A percentile compares a stretch with the other conserved stretches of the same genome.
phyloP scores from a whole-genome alignment of 495 filamentous ascomycete genomes.

The Aspergillus nanangensis region DNA sequence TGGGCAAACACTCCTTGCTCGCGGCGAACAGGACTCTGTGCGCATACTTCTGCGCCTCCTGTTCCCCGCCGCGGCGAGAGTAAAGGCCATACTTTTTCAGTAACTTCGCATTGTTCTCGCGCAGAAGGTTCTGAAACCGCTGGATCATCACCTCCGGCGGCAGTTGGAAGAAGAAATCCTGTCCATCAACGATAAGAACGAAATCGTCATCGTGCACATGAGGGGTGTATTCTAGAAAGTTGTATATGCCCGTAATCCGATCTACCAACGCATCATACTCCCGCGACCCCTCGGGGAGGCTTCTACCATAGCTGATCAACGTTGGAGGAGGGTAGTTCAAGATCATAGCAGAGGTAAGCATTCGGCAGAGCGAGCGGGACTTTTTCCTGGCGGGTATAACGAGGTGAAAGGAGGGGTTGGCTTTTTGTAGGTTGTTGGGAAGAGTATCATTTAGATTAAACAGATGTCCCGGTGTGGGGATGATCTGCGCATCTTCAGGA shows the following conservation, averaged over 20 bases:
- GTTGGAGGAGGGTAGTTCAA: slow-evolving; percentile 59
- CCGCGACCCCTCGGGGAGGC: slow-evolving; percentile 24
- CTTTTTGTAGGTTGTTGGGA: slow-evolving; percentile 36
- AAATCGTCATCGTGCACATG: slow-evolving; percentile 54
- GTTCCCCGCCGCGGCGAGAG: slow-evolving; percentile 7
- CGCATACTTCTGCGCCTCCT: slow-evolving; percentile 39
- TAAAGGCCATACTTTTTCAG: slow-evolving; percentile 43
- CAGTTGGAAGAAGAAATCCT: slow-evolving; percentile 59
- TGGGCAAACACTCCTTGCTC: slow-evolving; percentile 52
- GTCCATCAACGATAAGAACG: slow-evolving; percentile 54
- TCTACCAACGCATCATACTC: slow-evolving; percentile 34
- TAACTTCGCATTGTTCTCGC: slow-evolving; percentile 45
- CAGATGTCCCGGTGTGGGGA: slow-evolving; percentile 15
- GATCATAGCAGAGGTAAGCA: slow-evolving; percentile 55
- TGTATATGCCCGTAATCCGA: slow-evolving; percentile 45
- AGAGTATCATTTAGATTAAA: slow-evolving; percentile 23
- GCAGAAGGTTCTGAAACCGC: slow-evolving; percentile 47
- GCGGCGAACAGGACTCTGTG: slow-evolving; percentile 59
- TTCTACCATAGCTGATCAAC: slow-evolving; percentile 43
- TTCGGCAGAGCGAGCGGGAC: slow-evolving; percentile 54
- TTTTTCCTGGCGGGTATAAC: slow-evolving; percentile 48
- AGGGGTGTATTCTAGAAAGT: slow-evolving; percentile 47
- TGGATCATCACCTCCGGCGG: slow-evolving; percentile 54
- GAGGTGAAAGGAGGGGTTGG: slow-evolving; percentile 57
- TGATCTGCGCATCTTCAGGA: slow-evolving; percentile 33